These are phyloP conservation scores for Dictyostelium capitatum DNA, from an alignment of 78 protist species.

Conservation along the genomic window DNA sequence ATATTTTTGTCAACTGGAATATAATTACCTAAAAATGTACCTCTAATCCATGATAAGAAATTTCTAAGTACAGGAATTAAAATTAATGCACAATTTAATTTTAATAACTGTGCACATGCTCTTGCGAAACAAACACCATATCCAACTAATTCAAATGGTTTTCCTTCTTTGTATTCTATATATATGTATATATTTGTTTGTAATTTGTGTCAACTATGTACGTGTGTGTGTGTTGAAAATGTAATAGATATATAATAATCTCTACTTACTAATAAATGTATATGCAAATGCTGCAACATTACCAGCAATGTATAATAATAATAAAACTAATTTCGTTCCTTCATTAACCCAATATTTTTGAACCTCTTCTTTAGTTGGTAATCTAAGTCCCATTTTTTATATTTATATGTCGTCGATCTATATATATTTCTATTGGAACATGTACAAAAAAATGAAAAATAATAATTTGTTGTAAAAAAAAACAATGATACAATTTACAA, in stretches of 20 bases:
- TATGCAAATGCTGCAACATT: slow-evolving; percentile 43
- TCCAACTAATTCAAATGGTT: slow-evolving; percentile 4
- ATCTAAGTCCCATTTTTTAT: background rate
- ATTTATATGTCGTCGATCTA: too few relatives aligned
- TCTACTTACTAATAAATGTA: slow-evolving; percentile 1
- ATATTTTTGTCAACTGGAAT: slow-evolving; percentile 93
- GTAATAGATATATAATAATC: too few relatives aligned
- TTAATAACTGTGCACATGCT: slow-evolving; percentile 75
- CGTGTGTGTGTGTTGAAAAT: too few relatives aligned
- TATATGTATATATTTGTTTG: too few relatives aligned
- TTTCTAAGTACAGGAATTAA: slow-evolving; percentile 90
- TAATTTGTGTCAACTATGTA: too few relatives aligned
- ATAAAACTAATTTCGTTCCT: slow-evolving; percentile 59
- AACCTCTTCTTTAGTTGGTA: slow-evolving; percentile 57
- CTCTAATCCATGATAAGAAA: slow-evolving; percentile 73
- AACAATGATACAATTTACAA: too few relatives aligned
- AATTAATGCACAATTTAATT: slow-evolving; percentile 86
- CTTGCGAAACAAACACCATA: slow-evolving; percentile 78
- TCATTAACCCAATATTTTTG: slow-evolving; percentile 81
- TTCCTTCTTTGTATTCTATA: too few relatives aligned
- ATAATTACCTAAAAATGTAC: slow-evolving; percentile 43
- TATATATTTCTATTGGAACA: background rate
- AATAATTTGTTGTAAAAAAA: too few relatives aligned
- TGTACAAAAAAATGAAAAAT: too few relatives aligned
- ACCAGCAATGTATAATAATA: slow-evolving; percentile 47